These are phyloP conservation scores for Solanum aculeatissimum DNA, from an alignment of 305 asterid species.

Conservation along the genomic window DNA sequence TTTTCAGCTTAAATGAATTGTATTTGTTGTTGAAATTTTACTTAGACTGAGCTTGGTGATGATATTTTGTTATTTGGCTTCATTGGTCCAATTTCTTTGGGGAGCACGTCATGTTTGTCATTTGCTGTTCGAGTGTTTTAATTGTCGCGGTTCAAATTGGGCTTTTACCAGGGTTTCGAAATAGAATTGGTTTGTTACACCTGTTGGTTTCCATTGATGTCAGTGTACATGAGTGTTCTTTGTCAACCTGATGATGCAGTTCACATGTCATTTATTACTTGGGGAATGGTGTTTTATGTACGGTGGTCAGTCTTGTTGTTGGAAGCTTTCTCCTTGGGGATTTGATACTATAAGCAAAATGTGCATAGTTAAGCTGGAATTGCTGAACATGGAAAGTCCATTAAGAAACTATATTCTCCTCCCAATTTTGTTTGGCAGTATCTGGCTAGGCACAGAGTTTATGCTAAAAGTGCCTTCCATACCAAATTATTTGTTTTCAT, in stretches of 20 bases:
- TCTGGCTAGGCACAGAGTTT: background rate
- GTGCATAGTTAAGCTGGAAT: background rate
- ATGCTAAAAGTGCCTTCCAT: background rate
- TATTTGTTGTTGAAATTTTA: background rate
- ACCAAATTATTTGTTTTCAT: background rate
- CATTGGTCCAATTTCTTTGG: background rate
- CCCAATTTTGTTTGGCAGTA: background rate
- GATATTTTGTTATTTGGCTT: background rate
- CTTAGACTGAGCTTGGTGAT: background rate
- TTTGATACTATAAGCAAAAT: background rate
- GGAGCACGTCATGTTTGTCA: background rate
- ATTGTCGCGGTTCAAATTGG: background rate
- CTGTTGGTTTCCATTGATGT: background rate
- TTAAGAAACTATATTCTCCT: background rate
- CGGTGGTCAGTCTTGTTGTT: background rate
- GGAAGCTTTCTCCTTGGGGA: background rate
- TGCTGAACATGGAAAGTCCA: background rate
- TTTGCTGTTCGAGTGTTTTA: background rate
- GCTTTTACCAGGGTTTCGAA: background rate
- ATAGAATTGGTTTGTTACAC: background rate
- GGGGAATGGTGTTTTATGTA: background rate
- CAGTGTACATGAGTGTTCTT: background rate
- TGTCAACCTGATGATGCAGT: background rate
- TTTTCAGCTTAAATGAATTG: background rate
- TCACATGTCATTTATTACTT: background rate